Evolutionary conservation across 495 filamentous ascomycete genomes (phyloP), one percentile per base, ranked within the genome.

Genomic region (Trypethelium eluteriae): DNA sequence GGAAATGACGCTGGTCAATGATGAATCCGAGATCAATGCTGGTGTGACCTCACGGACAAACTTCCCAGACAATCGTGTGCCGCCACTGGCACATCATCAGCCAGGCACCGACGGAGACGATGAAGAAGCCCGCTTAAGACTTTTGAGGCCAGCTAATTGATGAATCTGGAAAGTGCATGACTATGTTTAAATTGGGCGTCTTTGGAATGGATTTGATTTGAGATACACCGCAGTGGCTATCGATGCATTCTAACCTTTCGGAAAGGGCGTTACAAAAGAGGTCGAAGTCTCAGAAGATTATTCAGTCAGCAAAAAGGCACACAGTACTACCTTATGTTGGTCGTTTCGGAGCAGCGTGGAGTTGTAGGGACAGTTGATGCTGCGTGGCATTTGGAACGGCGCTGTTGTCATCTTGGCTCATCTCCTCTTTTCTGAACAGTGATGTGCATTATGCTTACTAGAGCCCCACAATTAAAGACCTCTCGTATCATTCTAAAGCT

Each of bases 61-160:
- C 7, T 18, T 10, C 0, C 53, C 5, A 14, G 12, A 18, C 10
- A 5, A 11, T 5, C n/a, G 12, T 14, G 5, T 36, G 53, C n/a
- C 14, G 7, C 25, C 32, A 32, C 18, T 2, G 36, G 6, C 53
- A 14, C 53, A 59, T 59, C 53, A 59, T 59, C 53, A 14, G 14
- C 10, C 25, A 36, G 53, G 32, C 18, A 7, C 32, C 3, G 61
- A n/a, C 16, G 61, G 39, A 25, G 18, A 63, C 11, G 64, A 67
- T 16, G 66, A 61, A 38, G 66, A 68, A 39, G 64, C 64, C 38
- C 57, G 68, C 11, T 39, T 69, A 49, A 25, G 65, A 38, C 35
- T 67, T 35, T 36, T 67, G 64, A 16, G 68, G 10, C 64, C 68
- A 47, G 59, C 50, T 47, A 64, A 57, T 39, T 56, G 64, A 39